These are phyloP conservation scores for Urtica urens DNA, from an alignment of 306 rosid species.

Conservation along the genomic window DNA sequence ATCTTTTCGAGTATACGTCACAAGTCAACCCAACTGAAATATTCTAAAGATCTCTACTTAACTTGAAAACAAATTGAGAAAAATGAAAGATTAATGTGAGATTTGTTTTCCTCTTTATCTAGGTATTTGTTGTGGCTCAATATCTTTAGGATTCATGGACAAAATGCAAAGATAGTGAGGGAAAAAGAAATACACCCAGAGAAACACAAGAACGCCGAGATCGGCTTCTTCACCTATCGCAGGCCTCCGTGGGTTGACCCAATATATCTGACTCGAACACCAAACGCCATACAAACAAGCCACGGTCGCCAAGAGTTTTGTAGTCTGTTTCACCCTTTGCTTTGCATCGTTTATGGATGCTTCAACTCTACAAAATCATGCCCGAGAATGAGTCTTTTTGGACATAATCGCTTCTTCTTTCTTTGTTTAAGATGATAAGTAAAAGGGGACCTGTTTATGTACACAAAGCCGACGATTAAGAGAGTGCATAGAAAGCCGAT, in stretches of 20 bases:
- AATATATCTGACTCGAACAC: conserved; percentile 68
- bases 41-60: no score
- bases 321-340: no score
- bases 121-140: conserved; percentile 43
- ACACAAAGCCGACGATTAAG: conserved; percentile 52
- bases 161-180: conserved; percentile 56
- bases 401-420: conserved; percentile 1
- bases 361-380: conserved; percentile 40
- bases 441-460: conserved; percentile 55
- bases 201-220: conserved; percentile 69
- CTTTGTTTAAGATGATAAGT: background rate
- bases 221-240: conserved; percentile 96
- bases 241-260: conserved; percentile 52
- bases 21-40: no score
- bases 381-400: conserved; percentile 10
- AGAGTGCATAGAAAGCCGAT: conserved; percentile 40
- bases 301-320: conserved; percentile 33
- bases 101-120: no score
- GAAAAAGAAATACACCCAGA: conserved; percentile 46
- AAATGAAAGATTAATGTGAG: no score
- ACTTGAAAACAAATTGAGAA: no score
- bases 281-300: conserved; percentile 62
- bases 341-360: no score
- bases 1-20: no score
- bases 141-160: conserved; percentile 46